A percentile compares a stretch with the other conserved stretches of the same genome.
Conservation (phyloP, 1,139 yeast genomes). For the Geotrichum klebahnii region DNA sequence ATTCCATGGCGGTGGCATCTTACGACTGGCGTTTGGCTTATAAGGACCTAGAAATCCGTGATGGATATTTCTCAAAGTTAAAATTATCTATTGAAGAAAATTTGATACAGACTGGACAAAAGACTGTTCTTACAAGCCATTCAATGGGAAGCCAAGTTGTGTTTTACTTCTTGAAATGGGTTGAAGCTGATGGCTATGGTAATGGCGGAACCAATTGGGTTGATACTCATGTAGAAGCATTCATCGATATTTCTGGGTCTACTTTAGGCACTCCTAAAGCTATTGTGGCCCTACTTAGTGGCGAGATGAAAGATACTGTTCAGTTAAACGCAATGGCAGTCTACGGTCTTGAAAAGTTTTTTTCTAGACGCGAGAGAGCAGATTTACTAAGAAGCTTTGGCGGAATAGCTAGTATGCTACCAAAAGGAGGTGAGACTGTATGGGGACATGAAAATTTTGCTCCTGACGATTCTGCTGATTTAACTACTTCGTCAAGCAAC, state of each 20-base stretch:
- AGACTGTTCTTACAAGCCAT: slow-evolving; percentile 78
- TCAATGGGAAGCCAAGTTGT: slow-evolving; percentile 95
- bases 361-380: slow-evolving; percentile 81
- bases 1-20: slow-evolving; percentile 83
- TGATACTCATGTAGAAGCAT: slow-evolving; percentile 71
- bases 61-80: slow-evolving; percentile 73
- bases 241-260: slow-evolving; percentile 84
- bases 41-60: slow-evolving; percentile 80
- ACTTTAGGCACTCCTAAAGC: slow-evolving; percentile 91
- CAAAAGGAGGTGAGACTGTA: slow-evolving; percentile 84
- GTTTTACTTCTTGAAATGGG: slow-evolving; percentile 91
- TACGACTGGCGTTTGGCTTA: slow-evolving; percentile 96
- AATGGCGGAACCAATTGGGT: slow-evolving; percentile 90
- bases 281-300: slow-evolving; percentile 82
- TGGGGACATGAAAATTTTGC: slow-evolving; percentile 66
- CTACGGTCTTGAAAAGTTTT: slow-evolving; percentile 89
- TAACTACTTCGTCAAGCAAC: neutral
- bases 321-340: slow-evolving; percentile 90
- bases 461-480: slow-evolving; percentile 47
- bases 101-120: slow-evolving; percentile 54
- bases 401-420: slow-evolving; percentile 91
- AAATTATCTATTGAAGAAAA: slow-evolving; percentile 66
- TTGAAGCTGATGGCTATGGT: slow-evolving; percentile 76
- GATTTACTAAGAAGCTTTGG: slow-evolving; percentile 85
- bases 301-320: slow-evolving; percentile 97